Conservation (phyloP, 768 basidiomycete species). For the Rubroboletus pulcherrimus region DNA sequence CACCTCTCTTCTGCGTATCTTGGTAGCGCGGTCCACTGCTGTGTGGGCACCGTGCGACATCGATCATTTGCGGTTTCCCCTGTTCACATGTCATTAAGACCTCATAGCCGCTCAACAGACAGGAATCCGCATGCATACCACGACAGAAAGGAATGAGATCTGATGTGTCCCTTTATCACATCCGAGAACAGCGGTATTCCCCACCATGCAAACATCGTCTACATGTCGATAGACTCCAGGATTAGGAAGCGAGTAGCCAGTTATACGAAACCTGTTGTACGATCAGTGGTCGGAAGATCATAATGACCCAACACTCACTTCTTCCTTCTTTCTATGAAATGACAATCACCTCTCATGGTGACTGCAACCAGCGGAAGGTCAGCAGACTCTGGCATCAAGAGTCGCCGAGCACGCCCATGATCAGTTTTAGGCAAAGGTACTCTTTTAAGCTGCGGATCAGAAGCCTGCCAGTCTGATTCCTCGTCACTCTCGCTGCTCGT, state of each 20-base stretch:
- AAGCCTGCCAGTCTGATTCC: conserved; percentile 10
- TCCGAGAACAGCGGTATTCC: conserved; percentile 40
- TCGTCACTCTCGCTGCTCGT: conserved; percentile 12
- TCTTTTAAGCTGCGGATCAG: conserved; percentile 26
- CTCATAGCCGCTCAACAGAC: conserved; percentile 24
- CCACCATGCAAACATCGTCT: conserved; percentile 43
- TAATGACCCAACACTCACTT: conserved; percentile 22
- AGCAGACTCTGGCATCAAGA: conserved; percentile 25
- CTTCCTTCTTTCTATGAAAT: conserved; percentile 37
- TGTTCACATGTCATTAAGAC: conserved; percentile 26
- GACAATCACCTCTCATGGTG: conserved; percentile 45
- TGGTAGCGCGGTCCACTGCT: conserved; percentile 24
- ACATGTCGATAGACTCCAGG: conserved; percentile 37
- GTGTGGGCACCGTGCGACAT: conserved; percentile 34
- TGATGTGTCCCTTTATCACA: conserved; percentile 41
- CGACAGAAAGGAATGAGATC: conserved; percentile 38
- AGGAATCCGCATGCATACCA: conserved; percentile 29
- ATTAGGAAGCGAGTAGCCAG: conserved; percentile 38
- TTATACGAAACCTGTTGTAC: conserved; percentile 33
- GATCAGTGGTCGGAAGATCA: conserved; percentile 12
- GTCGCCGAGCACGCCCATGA: conserved; percentile 32
- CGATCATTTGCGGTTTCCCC: conserved; percentile 29
- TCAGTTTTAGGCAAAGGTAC: conserved; percentile 32
- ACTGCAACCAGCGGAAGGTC: conserved; percentile 39
- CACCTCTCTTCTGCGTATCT: conserved; percentile 29